Base-by-base conservation (phyloP, 2,329 filamentous ascomycete species). In the Chrysoporthe austroafricana region DNA sequence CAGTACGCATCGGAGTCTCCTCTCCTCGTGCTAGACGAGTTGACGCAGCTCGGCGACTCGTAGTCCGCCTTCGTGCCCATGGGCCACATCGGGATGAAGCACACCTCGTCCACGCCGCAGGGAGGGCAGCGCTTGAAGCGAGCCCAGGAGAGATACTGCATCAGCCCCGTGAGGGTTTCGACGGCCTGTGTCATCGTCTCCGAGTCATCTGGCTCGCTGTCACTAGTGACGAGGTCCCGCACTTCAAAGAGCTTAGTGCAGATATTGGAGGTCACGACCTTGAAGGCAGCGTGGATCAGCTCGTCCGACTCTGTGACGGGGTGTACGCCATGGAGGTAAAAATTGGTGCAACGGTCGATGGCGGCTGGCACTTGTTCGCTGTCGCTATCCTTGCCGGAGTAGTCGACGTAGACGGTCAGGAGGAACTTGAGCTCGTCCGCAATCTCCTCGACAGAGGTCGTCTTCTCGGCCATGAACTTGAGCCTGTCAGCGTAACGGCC, bases 401-500 rank as follows among this genome's bases (percentile, higher is more conserved):
- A 79, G 70, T 86, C 78, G n/a, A 85, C 77, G 71, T 80, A 83
- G 7, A 79, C 73, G 44, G 81, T 77, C 1, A 84, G 73, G 7
- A 83, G 74, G 18, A 73, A 71, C 61, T 80, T 77, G 1, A 84
- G 52, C 71, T 81, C 78, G 3, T 71, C 69, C 18, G 76, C 71
- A 36, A 84, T 77, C 1, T 73, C 26, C 8, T 71, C 67, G 2
- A 76, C 71, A 0, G 76, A 72, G 4, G 74, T 69, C 2, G 74
- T 71, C 2, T 68, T 71, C 39, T 76, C 73, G 0, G 74, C 75
- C 72, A 86, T 78, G 5, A 79, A 73, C 2, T 72, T 71, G 39
- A 94, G 77, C 34, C 87, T 81, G 43, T 84, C 79, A 4, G 84
- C 83, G 72, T 90, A 93, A 1, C 91, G 84, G 4, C 81, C 75